phyloP scores from a whole-genome alignment of 148 eudicot species.

The Nepenthes mirabilis region DNA sequence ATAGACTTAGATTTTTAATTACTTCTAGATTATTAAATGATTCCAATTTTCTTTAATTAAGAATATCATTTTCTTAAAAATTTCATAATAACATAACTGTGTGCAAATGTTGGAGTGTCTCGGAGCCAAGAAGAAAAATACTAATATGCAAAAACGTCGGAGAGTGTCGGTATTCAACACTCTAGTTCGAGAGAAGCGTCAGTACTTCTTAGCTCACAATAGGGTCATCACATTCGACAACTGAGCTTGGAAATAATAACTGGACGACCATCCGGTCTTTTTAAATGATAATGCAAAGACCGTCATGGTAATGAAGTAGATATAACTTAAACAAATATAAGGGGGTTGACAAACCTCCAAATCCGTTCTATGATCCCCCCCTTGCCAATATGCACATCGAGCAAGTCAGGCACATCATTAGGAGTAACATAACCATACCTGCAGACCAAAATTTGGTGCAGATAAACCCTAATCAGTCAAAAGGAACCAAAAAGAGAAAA shows the following conservation, averaged over 20 bases:
- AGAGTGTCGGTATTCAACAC: too few relatives aligned
- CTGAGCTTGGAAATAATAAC: background rate
- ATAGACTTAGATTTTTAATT: too few relatives aligned
- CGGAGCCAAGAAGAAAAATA: too few relatives aligned
- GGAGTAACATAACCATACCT: conserved; percentile 99
- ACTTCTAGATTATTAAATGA: too few relatives aligned
- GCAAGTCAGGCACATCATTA: conserved; percentile 60
- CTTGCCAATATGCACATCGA: conserved; percentile 69
- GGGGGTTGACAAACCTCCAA: conserved; percentile 54
- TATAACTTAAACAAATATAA: background rate
- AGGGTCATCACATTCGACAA: background rate
- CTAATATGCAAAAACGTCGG: too few relatives aligned
- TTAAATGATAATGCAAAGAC: background rate
- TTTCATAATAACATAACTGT: too few relatives aligned
- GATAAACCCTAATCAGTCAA: background rate
- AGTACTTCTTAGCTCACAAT: background rate
- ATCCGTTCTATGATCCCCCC: conserved; percentile 71
- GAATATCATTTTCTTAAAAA: too few relatives aligned
- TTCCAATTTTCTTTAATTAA: too few relatives aligned
- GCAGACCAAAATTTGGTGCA: conserved; percentile 9
- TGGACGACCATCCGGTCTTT: background rate
- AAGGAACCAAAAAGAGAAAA: background rate
- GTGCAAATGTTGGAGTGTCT: too few relatives aligned
- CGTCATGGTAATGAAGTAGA: background rate
- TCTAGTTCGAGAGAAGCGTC: too few relatives aligned